Base-by-base conservation (phyloP, 1,284 basidiomycete species). In the Laetiporus sulphureus region DNA sequence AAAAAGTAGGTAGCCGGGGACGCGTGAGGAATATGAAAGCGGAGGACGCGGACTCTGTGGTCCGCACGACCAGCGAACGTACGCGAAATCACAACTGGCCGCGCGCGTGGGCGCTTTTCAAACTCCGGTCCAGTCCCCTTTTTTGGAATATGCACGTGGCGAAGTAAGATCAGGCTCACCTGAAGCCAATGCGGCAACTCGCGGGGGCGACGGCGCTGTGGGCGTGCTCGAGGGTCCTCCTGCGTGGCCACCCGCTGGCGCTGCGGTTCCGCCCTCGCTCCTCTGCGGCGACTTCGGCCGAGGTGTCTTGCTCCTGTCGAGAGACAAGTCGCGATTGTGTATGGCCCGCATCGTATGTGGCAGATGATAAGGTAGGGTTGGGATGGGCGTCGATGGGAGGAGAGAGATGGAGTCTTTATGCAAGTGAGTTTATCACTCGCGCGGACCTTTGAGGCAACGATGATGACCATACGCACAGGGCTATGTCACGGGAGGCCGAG, bases 71-170 rank as follows among this genome's bases (percentile, higher is more conserved):
- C 39, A 38, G 33, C 36, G 21, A 42, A 31, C 45, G 36, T 27
- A 42, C 45, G 40, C 47, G 41, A 43, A 44, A 50, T 48, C 49
- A 47, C 39, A n/a, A 34, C 34, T 21, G 7, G 27, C 29, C n/a
- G n/a, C 11, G 21, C 21, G 19, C n/a, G 3, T 45, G 41, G 47
- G 52, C 49, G 50, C 47, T 43, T 40, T 54, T 51, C 46, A 50
- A 46, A 51, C 50, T 51, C 49, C 51, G 53, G 42, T 32, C 21
- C 36, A 21, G 5, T 27, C 25, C 38, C 42, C 44, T 38, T 46
- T 46, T 41, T 36, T 20, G 40, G 33, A 39, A 25, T 32, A 19
- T 31, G n/a, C 42, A 37, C 24, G 41, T 41, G 44, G 12, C 13
- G 34, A 30, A 43, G 38, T 31, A 41, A 31, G 31, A 39, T 38